Conservation (phyloP, 73 alveolate genomes). For the Uronychia setigera region DNA sequence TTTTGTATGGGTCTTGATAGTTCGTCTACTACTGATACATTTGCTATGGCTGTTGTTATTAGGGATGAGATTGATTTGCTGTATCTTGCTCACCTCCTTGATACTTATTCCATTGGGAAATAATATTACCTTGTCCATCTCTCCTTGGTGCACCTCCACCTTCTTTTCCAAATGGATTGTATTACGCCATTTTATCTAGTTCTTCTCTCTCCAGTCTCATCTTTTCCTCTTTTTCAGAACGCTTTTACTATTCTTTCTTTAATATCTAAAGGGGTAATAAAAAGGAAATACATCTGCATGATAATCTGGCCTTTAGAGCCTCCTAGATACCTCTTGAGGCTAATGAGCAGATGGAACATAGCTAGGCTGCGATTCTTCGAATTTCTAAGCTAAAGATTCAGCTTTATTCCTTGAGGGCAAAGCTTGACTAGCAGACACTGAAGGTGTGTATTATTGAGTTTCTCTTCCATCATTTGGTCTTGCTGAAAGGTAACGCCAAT, state of each 20-base stretch:
- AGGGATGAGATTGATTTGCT: too few relatives aligned
- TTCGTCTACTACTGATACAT: neutral
- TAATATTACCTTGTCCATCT: too few relatives aligned
- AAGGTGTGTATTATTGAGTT: neutral
- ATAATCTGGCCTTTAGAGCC: neutral
- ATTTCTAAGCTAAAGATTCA: neutral
- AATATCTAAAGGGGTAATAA: neutral
- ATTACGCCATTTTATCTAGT: slow-evolving; percentile 12
- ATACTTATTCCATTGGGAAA: too few relatives aligned
- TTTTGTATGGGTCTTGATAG: neutral
- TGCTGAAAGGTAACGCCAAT: neutral
- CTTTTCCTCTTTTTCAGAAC: slow-evolving; percentile 33
- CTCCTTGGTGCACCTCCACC: slow-evolving; percentile 61
- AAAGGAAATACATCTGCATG: neutral
- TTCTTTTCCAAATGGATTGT: slow-evolving; percentile 48
- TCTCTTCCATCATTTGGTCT: neutral
- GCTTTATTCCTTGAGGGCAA: neutral
- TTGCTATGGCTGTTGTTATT: too few relatives aligned
- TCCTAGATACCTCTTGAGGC: neutral
- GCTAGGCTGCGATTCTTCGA: neutral
- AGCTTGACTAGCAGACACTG: neutral
- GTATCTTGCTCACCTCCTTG: too few relatives aligned
- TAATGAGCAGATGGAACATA: neutral
- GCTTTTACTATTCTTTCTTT: slow-evolving; percentile 3
- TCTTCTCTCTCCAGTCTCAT: slow-evolving; percentile 41